Base-by-base conservation (phyloP, 306 rosid species). In the Senna tora region DNA sequence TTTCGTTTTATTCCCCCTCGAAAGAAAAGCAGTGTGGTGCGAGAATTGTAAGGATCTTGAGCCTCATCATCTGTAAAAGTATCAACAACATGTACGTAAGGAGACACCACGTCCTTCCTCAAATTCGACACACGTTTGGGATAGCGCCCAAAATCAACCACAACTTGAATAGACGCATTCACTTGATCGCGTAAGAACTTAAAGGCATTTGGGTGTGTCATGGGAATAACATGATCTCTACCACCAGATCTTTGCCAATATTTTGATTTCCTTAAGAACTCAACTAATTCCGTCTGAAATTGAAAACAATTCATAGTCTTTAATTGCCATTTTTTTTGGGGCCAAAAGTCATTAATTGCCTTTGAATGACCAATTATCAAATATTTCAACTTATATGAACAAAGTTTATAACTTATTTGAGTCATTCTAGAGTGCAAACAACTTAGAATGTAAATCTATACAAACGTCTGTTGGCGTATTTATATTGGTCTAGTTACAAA, bases 141-240 rank as follows among this genome's bases (percentile, higher is more conserved):
- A 66, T 84, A 78, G 43, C 94, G 88, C 12, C 94, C 91, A 20
- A 88, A 86, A 82, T 88, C 94, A 39, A 86, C 94, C 46, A 88
- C 91, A 30, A 88, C 75, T 76, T 84, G 91, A 84, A 88, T 84
- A 0, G 91, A 77, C 1, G 76, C 81, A 67, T 84, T 88, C 70
- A 88, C 65, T 67, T 80, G 80, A 41, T 79, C 45, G n/a, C 94
- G 75, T 41, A 82, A 80, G 80, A 88, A 82, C 78, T 87, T 88
- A 71, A 88, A 88, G 53, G 94, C 94, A 68, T 88, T 88, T 28
- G 94, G 94, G 81, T 88, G 94, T 58, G 94, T 82, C 91, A 84
- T 52, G 43, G 94, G 94, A 78, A 88, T 70, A 52, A 88, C 81
- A 72, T 88, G 94, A 81, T 88, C 88, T 82, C 86, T 80, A 5